Evolutionary conservation across 2,329 filamentous ascomycete genomes (phyloP), one percentile per base, ranked within the genome.

Genomic region (Pyrenophora teres): DNA sequence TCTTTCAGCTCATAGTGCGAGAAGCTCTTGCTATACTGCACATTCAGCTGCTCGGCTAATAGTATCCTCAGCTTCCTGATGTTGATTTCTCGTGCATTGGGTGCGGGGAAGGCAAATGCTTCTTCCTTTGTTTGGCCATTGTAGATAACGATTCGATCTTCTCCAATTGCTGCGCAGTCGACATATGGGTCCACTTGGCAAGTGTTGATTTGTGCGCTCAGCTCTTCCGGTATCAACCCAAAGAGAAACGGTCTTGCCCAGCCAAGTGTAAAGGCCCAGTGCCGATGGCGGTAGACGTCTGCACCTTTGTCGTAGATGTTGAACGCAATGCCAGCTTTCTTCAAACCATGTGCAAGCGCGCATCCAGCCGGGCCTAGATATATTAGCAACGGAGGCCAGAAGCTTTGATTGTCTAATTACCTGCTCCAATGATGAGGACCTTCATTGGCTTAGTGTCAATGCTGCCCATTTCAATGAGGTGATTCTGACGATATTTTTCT

Each of bases 291-390:
- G 41, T 57, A 62, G n/a, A 65, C 61, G 35, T 65, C 60, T 39
- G 59, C 57, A 31, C 62, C 71, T 55, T 58, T 70, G 50, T 54
- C 69, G 57, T 67, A 71, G 46, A 67, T 67, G 16, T 15, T 52
- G 40, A 60, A 67, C 8, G 46, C 37, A 30, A 72, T 72, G 43
- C 58, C 57, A 3, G 60, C 50, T 62, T 77, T 76, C 54, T 72
- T 74, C 7, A 77, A 59, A 2, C 75, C 75, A 39, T 78, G 74
- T 4, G 76, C 75, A 19, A 75, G 64, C 1, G 73, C 68, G 46
- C 76, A 74, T 7, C 76, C 75, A 13, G 74, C 76, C 37, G 72
- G 74, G 13, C 75, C 76, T 77, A 47, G 6, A 23, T 4, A 27
- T 52, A 40, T 54, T 4, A 52, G 40, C 18, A 18, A 4, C 10